phyloP scores from a whole-genome alignment of 2,329 filamentous ascomycete species.

The Arthrinium phaeospermum region DNA sequence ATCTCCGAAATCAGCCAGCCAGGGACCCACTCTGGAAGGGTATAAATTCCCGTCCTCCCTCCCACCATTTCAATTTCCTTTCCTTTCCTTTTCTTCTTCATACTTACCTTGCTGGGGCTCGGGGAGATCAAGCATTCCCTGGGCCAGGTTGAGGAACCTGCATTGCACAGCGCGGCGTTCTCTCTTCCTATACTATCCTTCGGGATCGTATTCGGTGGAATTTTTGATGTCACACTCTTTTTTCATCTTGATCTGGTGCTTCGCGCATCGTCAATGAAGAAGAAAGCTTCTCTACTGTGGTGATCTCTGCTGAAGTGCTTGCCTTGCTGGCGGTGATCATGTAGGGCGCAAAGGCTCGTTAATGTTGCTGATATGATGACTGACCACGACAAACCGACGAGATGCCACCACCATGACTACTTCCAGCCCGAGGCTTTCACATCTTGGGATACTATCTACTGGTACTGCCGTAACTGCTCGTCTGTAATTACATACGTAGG shows the following conservation, averaged over 20 bases:
- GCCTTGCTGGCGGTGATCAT: no score
- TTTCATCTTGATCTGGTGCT: constrained; percentile 25
- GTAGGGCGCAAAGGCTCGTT: no score
- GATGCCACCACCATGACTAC: not conserved
- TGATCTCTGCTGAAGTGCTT: not conserved
- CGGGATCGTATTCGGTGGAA: constrained; percentile 52
- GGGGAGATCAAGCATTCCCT: constrained; percentile 47
- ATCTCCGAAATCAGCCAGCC: not conserved
- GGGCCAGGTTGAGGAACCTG: constrained; percentile 48
- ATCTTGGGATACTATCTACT: not conserved
- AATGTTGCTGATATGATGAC: not conserved
- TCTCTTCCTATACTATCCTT: constrained; percentile 52
- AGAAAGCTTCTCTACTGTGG: not conserved
- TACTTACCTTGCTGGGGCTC: constrained; percentile 53
- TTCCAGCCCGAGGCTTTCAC: not conserved
- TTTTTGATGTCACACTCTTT: constrained; percentile 46
- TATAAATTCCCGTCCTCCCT: constrained; percentile 1
- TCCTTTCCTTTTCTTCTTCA: constrained; percentile 45
- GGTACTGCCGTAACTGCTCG: not conserved
- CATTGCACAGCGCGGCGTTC: constrained; percentile 56
- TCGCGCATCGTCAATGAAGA: constrained; percentile 26
- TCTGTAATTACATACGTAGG: not conserved
- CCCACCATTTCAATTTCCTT: constrained; percentile 4
- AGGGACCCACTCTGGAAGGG: not conserved
- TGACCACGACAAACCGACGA: not conserved